Evolutionary conservation across 805 yeast species (phyloP).

Genomic region (Pichia nanzhaoensis): DNA sequence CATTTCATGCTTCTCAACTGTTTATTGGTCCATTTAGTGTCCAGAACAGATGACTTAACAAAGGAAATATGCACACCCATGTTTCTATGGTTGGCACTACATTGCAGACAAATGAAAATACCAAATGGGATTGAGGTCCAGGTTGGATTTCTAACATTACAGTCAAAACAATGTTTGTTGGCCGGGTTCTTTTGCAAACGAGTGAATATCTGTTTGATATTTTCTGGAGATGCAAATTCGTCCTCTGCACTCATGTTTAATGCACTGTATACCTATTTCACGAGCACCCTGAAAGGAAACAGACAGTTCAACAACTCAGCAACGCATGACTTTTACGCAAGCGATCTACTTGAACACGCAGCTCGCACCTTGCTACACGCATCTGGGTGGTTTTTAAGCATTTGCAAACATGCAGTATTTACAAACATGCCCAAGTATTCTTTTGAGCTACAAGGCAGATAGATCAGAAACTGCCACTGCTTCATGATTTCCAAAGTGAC

Average conservation of each 20-base stretch:
- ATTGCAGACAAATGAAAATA: constrained; percentile 83
- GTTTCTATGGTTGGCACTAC: constrained; percentile 93
- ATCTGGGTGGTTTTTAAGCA: no score
- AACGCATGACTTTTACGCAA: no score
- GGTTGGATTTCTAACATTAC: constrained; percentile 89
- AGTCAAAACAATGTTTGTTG: constrained; percentile 85
- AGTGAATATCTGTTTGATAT: constrained; percentile 57
- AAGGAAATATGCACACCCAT: constrained; percentile 94
- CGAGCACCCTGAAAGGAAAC: not conserved
- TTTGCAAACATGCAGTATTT: no score
- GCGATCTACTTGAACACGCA: no score
- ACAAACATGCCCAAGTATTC: no score
- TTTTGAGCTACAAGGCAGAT: no score
- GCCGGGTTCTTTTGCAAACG: constrained; percentile 59
- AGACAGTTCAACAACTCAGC: not conserved
- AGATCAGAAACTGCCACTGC: no score
- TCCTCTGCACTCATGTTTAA: constrained; percentile 10
- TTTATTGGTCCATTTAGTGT: constrained; percentile 79
- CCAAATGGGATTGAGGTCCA: constrained; percentile 99
- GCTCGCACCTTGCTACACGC: no score
- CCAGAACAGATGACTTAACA: constrained; percentile 87
- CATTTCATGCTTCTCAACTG: constrained; percentile 88
- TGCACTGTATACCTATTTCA: not conserved
- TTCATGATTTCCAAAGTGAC: no score
- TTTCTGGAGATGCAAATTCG: constrained; percentile 59